Evolutionary conservation across 345 rosid genomes (phyloP), one percentile per base, ranked within the genome.

Genomic region (Bretschneidera sinensis): DNA sequence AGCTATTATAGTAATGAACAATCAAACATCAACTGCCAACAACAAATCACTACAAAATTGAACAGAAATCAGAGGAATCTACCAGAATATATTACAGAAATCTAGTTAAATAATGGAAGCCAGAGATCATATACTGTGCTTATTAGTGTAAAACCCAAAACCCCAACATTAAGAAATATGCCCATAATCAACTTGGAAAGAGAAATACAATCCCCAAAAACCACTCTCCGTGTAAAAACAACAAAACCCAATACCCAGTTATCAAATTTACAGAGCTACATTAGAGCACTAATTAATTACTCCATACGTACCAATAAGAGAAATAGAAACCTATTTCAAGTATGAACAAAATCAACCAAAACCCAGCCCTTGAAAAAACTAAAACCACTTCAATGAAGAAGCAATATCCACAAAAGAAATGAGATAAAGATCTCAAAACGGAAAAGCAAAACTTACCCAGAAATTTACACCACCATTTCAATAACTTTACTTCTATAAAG

Each of bases 211-310:
- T 63, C n/a, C n/a, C n/a, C n/a, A n/a, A n/a, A n/a, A n/a, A n/a
- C n/a, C n/a, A n/a, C n/a, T n/a, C n/a, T n/a, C 81, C 78, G 64
- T 79, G 81, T 59, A 69, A 73, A 76, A 52, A 73, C 60, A 57
- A 55, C 76, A 65, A 34, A 72, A 76, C 68, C 78, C 77, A 68
- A 76, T 69, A 67, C 65, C 51, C 56, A 22, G 61, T 59, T 58
- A 23, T 49, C 59, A 74, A 55, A 60, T 67, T 65, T 47, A 57
- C 59, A 56, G 62, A 39, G 39, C 49, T 31, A 4, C 9, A 31
- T 31, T 31, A 11, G 11, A 7, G 16, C 45, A 39, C 16, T 39
- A 39, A 39, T 4, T 13, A 39, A 39, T 39, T 7, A n/a, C n/a
- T n/a, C n/a, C n/a, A 14, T 39, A 11, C 9, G 3, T 28, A 28